Evolutionary conservation across 495 filamentous ascomycete genomes (phyloP).

Genomic region (Hypoxylon cercidicola): DNA sequence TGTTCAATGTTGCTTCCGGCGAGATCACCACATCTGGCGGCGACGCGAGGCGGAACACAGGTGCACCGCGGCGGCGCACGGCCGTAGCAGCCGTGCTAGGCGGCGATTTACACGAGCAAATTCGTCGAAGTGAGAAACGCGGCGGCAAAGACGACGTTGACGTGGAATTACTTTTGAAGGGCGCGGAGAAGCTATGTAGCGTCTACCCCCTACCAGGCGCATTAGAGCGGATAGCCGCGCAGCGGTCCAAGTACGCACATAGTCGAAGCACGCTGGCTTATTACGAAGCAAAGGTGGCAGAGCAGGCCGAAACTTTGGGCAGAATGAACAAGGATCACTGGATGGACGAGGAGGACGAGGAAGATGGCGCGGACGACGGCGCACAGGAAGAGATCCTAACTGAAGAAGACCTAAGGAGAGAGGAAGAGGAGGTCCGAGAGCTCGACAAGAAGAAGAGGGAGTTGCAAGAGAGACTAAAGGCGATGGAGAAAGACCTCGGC

Average conservation of each 20-base stretch:
- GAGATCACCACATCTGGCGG: conserved; percentile 63
- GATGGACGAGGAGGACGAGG: conserved; percentile 59
- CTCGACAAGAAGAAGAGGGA: conserved; percentile 79
- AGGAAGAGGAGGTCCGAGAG: conserved; percentile 81
- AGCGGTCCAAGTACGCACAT: conserved; percentile 76
- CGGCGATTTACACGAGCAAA: conserved; percentile 84
- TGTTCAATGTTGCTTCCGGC: conserved; percentile 65
- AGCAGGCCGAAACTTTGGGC: conserved; percentile 78
- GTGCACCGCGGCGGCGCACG: conserved; percentile 75
- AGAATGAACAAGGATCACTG: conserved; percentile 71
- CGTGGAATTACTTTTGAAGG: conserved; percentile 83
- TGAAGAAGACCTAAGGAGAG: conserved; percentile 76
- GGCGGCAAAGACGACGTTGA: conserved; percentile 75
- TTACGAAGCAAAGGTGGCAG: conserved; percentile 81
- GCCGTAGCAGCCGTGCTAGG: conserved; percentile 92
- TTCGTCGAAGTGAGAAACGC: conserved; percentile 66
- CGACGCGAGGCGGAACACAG: conserved; percentile 49
- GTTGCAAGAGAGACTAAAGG: conserved; percentile 79
- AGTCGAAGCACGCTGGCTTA: conserved; percentile 78
- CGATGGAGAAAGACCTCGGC: conserved; percentile 83
- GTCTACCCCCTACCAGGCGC: conserved; percentile 90
- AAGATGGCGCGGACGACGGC: conserved; percentile 51
- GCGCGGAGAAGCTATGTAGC: conserved; percentile 88
- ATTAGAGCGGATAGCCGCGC: conserved; percentile 75
- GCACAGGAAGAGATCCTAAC: conserved; percentile 65